A percentile compares a stretch with the other conserved stretches of the same genome.
Conservation (phyloP, 176 grass and related monocot species). For the Coix lacrymajobi region DNA sequence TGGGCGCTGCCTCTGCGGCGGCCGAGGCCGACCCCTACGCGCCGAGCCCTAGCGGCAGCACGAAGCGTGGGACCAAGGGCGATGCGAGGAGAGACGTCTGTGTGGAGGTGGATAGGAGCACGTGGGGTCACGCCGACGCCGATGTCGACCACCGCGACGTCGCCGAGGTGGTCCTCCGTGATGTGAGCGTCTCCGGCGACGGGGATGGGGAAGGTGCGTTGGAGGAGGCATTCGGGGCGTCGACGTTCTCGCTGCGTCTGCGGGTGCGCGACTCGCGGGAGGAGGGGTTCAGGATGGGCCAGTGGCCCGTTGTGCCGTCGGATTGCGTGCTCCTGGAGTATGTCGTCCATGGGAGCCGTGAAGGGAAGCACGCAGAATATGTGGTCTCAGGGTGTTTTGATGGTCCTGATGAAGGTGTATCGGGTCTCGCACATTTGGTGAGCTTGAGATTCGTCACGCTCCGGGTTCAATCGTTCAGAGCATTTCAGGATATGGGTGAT, state of each 20-base stretch:
- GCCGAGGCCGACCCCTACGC: constrained; percentile 13
- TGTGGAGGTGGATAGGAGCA: constrained; percentile 46
- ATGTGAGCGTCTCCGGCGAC: constrained; percentile 44
- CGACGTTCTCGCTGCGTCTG: constrained; percentile 52
- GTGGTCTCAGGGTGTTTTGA: constrained; percentile 58
- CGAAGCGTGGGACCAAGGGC: constrained; percentile 34
- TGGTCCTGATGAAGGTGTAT: constrained; percentile 74
- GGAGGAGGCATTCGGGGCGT: constrained; percentile 21
- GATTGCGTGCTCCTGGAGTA: constrained; percentile 63
- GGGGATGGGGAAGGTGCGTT: constrained; percentile 3
- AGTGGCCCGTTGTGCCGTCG: constrained; percentile 62
- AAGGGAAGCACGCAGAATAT: background rate
- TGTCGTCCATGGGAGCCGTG: background rate
- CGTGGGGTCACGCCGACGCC: background rate
- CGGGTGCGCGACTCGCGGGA: constrained; percentile 49
- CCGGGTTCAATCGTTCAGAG: background rate
- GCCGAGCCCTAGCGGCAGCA: constrained; percentile 25
- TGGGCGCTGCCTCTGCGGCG: background rate
- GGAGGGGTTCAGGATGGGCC: constrained; percentile 60
- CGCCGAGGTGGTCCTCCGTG: constrained; percentile 61
- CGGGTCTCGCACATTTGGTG: constrained; percentile 61
- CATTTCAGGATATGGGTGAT: background rate
- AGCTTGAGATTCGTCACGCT: constrained; percentile 58
- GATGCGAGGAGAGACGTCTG: constrained; percentile 40
- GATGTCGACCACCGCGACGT: constrained; percentile 51